Conservation (phyloP, 805 yeast genomes). For the Barnettozyma sp. region DNA sequence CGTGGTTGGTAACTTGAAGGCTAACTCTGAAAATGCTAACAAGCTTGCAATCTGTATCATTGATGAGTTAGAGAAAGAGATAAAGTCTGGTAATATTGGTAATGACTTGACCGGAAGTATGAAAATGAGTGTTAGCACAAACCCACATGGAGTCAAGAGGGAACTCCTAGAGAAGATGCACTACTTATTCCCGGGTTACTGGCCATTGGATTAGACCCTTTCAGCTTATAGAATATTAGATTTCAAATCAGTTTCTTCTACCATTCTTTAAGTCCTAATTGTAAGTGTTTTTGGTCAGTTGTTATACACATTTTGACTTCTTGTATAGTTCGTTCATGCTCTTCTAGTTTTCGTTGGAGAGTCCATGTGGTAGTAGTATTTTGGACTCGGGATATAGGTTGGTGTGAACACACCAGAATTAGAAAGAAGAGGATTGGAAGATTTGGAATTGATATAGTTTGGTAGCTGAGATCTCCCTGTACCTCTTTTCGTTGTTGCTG, state of each 20-base stretch:
- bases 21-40: conserved; percentile 84
- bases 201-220: conserved; percentile 43
- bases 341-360: conserved; percentile 27
- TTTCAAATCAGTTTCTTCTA: no score
- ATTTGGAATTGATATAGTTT: no score
- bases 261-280: no score
- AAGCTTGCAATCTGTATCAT: conserved; percentile 64
- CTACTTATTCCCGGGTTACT: conserved; percentile 85
- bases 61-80: conserved; percentile 54
- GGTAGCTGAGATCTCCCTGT: no score
- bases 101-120: conserved; percentile 65
- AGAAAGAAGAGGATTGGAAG: conserved; percentile 2
- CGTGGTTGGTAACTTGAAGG: conserved; percentile 82
- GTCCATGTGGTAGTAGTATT: conserved; percentile 26
- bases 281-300: no score
- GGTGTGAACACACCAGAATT: conserved; percentile 15
- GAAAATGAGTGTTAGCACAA: conserved; percentile 77
- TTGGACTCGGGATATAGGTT: conserved; percentile 26
- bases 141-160: conserved; percentile 62
- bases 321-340: conserved; percentile 6
- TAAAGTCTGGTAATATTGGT: conserved; percentile 57
- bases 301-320: no score
- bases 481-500: no score
- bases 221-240: no score
- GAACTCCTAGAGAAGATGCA: conserved; percentile 75